Evolutionary conservation across 441 rosid species (phyloP).

Genomic region (Melastoma candidum): DNA sequence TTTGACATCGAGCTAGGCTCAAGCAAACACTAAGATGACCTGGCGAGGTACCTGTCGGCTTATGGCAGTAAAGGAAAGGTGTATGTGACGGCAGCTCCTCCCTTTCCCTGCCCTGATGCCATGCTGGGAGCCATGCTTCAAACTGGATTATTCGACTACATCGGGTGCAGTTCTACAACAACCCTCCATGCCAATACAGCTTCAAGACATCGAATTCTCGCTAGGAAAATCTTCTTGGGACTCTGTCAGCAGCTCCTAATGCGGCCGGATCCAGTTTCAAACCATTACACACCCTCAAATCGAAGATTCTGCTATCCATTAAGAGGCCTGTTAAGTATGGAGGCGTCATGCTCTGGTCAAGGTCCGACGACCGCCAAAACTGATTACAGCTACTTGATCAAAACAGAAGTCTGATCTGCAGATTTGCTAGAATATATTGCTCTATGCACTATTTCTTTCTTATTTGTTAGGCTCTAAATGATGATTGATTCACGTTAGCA

Average conservation of each 20-base stretch:
- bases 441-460: no score
- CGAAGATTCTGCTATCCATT: constrained; percentile 21
- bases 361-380: constrained; percentile 18
- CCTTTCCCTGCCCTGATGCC: no score
- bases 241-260: constrained; percentile 22
- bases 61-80: constrained; percentile 13
- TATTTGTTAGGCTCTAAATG: no score
- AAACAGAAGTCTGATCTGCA: not conserved
- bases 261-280: constrained; percentile 30
- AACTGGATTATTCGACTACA: no score
- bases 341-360: constrained; percentile 28
- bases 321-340: constrained; percentile 19
- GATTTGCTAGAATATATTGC: no score
- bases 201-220: constrained; percentile 5
- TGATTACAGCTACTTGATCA: constrained; percentile 23
- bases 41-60: constrained; percentile 20
- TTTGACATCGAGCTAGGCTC: constrained; percentile 38
- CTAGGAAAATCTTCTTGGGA: constrained; percentile 23
- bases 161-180: constrained; percentile 27
- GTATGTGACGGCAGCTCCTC: no score
- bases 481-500: no score
- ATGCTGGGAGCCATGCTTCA: no score
- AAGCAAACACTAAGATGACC: constrained; percentile 22
- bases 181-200: constrained; percentile 34
- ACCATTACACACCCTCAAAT: constrained; percentile 18